Evolutionary conservation across 352 stramenopile genomes (phyloP).

Genomic region (Phytophthora aleatoria): DNA sequence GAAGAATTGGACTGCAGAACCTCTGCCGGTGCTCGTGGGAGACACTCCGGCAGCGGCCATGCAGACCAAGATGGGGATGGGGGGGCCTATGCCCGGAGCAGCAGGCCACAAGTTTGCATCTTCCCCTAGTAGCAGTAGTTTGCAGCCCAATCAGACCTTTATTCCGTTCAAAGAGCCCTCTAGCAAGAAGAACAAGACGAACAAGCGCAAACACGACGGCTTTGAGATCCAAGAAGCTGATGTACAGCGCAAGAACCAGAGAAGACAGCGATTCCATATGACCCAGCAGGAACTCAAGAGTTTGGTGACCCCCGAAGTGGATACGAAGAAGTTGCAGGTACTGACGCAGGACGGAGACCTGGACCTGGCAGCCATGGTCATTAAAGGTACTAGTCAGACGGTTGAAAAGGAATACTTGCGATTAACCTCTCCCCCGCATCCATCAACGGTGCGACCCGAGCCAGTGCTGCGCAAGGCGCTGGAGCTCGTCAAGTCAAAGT

Average conservation of each 20-base stretch:
- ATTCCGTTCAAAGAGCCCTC: conserved; percentile 53
- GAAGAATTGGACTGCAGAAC: conserved; percentile 81
- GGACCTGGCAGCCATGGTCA: conserved; percentile 88
- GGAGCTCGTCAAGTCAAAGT: conserved; percentile 87
- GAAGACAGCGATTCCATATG: conserved; percentile 77
- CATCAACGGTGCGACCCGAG: conserved; percentile 95
- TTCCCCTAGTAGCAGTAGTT: conserved; percentile 34
- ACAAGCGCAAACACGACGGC: conserved; percentile 72
- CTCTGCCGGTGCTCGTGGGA: conserved; percentile 69
- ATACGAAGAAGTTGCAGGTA: conserved; percentile 76
- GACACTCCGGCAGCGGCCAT: conserved; percentile 38
- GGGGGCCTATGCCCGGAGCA: conserved; percentile 16
- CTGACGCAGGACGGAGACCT: conserved; percentile 79
- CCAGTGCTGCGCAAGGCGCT: conserved; percentile 91
- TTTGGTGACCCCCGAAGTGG: conserved; percentile 66
- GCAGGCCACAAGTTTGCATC: conserved; percentile 19
- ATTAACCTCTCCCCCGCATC: conserved; percentile 95
- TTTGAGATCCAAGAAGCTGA: conserved; percentile 46
- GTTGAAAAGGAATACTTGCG: conserved; percentile 99
- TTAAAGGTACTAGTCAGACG: conserved; percentile 94
- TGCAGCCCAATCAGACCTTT: conserved; percentile 39
- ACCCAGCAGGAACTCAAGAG: conserved; percentile 69
- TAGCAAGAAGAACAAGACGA: conserved; percentile 63
- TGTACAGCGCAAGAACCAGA: conserved; percentile 73
- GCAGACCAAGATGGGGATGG: conserved; percentile 32